Evolutionary conservation across 1,284 basidiomycete genomes (phyloP).

Genomic region (Neotropicomus parvogracilis): DNA sequence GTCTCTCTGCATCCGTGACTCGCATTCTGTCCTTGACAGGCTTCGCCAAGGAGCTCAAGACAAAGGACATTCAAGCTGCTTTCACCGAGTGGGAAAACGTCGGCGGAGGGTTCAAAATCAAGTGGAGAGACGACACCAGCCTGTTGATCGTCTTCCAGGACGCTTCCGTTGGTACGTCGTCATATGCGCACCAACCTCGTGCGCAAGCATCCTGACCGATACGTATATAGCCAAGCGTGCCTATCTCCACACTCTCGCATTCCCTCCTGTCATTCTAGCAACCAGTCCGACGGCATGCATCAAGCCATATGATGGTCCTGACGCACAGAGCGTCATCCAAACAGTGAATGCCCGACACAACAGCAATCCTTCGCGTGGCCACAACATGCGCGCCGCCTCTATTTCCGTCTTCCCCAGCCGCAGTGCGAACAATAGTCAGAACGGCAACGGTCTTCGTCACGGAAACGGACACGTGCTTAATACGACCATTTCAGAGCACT

Average conservation of each 20-base stretch:
- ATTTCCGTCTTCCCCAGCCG: slow-evolving; percentile 60
- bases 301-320: slow-evolving; percentile 90
- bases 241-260: slow-evolving; percentile 83
- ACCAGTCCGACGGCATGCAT: slow-evolving; percentile 61
- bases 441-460: slow-evolving; percentile 37
- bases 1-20: slow-evolving; percentile 91
- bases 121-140: slow-evolving; percentile 97
- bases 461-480: slow-evolving; percentile 38
- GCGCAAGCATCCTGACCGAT: not conserved
- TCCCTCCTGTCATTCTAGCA: slow-evolving; percentile 72
- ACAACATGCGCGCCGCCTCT: slow-evolving; percentile 66
- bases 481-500: slow-evolving; percentile 51
- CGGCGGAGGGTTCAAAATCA: slow-evolving; percentile 95
- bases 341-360: slow-evolving; percentile 77
- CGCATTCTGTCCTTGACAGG: slow-evolving; percentile 90
- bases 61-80: slow-evolving; percentile 89
- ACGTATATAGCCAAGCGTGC: slow-evolving; percentile 77
- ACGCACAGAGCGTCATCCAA: slow-evolving; percentile 87
- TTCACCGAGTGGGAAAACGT: slow-evolving; percentile 88
- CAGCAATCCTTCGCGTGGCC: slow-evolving; percentile 58
- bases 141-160: slow-evolving; percentile 93
- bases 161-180: slow-evolving; percentile 69
- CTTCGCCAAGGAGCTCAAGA: slow-evolving; percentile 95
- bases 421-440: slow-evolving; percentile 40
- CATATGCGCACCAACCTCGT: slow-evolving; percentile 4